These are phyloP conservation scores for Aquilaria agallochum DNA, from an alignment of 441 rosid genomes.

Conservation along the genomic window DNA sequence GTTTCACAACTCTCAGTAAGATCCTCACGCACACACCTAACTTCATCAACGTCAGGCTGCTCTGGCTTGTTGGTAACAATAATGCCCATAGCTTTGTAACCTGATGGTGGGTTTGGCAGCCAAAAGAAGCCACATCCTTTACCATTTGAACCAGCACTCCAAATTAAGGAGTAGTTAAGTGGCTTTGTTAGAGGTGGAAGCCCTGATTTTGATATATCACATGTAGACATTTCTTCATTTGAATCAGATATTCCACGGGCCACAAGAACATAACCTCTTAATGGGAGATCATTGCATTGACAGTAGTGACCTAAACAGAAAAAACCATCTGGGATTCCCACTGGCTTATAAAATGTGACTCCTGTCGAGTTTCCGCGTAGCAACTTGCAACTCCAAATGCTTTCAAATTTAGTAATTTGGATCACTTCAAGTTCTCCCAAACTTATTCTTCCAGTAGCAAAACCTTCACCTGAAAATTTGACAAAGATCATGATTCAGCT, in stretches of 20 bases:
- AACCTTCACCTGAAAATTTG: conserved; percentile 48
- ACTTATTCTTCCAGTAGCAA: conserved; percentile 49
- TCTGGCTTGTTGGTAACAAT: conserved; percentile 35
- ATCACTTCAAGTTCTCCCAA: conserved; percentile 56
- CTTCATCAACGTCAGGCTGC: conserved; percentile 46
- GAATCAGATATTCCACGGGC: conserved; percentile 23
- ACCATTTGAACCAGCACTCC: conserved; percentile 36
- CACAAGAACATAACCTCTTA: conserved; percentile 58
- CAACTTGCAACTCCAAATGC: conserved; percentile 42
- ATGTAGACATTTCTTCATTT: conserved; percentile 5
- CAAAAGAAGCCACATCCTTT: conserved; percentile 47
- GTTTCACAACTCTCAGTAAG: conserved; percentile 63
- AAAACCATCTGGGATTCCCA: conserved; percentile 59
- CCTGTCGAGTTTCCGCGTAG: conserved; percentile 34
- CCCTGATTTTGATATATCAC: conserved; percentile 14
- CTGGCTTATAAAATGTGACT: conserved; percentile 51
- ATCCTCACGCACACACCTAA: conserved; percentile 58
- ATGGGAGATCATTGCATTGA: conserved; percentile 41
- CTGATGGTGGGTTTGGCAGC: conserved; percentile 58
- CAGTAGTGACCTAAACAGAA: conserved; percentile 61
- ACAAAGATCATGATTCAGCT: not conserved
- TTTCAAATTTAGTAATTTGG: conserved; percentile 42
- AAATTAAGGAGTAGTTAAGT: conserved; percentile 36
- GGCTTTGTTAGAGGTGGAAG: conserved; percentile 48
- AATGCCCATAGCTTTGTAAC: conserved; percentile 62